Evolutionary conservation across 169 alveolate genomes (phyloP).

Genomic region (Miamiensis avidus): DNA sequence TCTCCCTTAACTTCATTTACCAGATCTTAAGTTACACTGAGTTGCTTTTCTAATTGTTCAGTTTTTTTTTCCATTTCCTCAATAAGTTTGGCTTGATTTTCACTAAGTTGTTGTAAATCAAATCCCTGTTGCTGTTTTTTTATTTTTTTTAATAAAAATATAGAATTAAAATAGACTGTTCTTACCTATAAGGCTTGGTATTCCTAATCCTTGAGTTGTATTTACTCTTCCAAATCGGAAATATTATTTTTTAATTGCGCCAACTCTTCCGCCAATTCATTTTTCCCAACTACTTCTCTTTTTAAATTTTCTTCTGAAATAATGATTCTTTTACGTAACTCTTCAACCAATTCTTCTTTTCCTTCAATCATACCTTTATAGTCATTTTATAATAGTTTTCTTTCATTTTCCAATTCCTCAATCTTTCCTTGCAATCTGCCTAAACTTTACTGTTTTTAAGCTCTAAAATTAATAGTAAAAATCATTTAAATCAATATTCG

Average conservation of each 20-base stretch:
- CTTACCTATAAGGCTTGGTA: background rate
- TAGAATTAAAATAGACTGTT: too few relatives aligned
- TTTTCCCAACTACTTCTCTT: background rate
- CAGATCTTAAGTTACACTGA: too few relatives aligned
- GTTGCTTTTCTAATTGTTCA: too few relatives aligned
- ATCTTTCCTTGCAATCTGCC: background rate
- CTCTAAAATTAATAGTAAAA: too few relatives aligned
- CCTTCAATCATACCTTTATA: background rate
- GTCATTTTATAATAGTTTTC: background rate
- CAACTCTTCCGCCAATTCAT: too few relatives aligned
- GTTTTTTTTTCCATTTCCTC: too few relatives aligned
- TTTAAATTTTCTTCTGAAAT: background rate
- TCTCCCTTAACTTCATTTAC: too few relatives aligned
- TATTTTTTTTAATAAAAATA: too few relatives aligned
- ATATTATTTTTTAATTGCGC: background rate
- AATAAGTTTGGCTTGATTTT: too few relatives aligned
- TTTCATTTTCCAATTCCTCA: background rate
- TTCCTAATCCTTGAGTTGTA: background rate
- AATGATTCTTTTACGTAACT: background rate
- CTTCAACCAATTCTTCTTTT: background rate
- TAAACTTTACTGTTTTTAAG: background rate
- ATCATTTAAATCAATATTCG: too few relatives aligned
- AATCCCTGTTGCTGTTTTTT: too few relatives aligned
- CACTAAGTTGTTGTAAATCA: too few relatives aligned
- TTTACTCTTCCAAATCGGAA: background rate